These are phyloP conservation scores for Endocalyx cinctus DNA, from an alignment of 2,329 filamentous ascomycete species.

Conservation along the genomic window DNA sequence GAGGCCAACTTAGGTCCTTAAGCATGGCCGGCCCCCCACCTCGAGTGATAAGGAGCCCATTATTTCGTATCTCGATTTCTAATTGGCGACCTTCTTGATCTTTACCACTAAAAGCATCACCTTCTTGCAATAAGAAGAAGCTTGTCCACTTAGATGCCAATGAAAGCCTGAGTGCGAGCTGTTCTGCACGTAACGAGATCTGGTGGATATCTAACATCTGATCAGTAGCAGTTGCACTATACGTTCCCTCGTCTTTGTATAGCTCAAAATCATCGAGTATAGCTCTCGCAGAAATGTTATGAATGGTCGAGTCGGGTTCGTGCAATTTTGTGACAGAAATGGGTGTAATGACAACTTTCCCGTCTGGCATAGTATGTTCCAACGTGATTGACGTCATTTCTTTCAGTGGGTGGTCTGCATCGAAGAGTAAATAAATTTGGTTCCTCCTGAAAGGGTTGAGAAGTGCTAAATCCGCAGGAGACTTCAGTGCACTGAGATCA, in stretches of 20 bases:
- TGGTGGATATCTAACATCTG: background rate
- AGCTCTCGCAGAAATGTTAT: background rate
- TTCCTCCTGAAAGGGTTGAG: no score
- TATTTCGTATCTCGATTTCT: no score
- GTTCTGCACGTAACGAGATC: background rate
- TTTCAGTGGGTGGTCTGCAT: no score
- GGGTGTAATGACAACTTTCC: no score
- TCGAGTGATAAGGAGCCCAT: no score
- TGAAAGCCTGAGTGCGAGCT: background rate
- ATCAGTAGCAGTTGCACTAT: background rate
- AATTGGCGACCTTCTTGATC: no score
- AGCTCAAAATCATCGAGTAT: background rate
- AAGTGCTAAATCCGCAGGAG: no score
- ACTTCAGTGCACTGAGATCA: background rate
- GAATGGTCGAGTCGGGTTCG: background rate
- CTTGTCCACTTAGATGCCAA: background rate
- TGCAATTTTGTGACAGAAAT: background rate
- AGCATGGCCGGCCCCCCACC: no score
- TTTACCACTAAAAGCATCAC: background rate
- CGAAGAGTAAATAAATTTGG: no score
- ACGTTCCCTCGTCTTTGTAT: background rate
- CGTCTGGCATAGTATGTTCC: background rate
- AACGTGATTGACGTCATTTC: background rate
- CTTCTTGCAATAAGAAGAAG: background rate
- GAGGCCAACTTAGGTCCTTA: no score